Percentiles rank a stretch among this genome's conserved stretches.
These are phyloP conservation scores for Gigaspora rosea DNA, from an alignment of 192 early-diverging fungal species.

Conservation along the genomic window DNA sequence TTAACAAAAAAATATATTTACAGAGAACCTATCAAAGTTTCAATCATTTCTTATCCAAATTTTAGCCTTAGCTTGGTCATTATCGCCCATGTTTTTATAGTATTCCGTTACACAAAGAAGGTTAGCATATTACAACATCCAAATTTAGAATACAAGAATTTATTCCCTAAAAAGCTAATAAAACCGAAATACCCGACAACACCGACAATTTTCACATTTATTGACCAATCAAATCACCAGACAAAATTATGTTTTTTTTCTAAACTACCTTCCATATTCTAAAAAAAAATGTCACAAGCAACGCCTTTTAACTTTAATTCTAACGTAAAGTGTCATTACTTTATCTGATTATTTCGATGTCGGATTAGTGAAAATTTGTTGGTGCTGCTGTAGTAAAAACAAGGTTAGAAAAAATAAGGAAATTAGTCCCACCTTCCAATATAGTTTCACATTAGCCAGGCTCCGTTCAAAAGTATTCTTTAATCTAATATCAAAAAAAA, in stretches of 20 bases:
- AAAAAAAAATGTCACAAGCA: no score
- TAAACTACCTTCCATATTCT: no score
- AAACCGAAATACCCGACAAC: not conserved
- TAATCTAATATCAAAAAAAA: constrained; percentile 35
- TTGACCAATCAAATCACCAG: no score
- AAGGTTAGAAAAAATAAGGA: not conserved
- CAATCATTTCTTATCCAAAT: not conserved
- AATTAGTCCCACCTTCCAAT: constrained; percentile 44
- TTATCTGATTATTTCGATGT: not conserved
- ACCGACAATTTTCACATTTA: not conserved
- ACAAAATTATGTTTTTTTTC: no score
- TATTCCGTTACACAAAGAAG: not conserved
- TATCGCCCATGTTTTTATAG: constrained; percentile 13
- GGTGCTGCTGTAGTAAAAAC: not conserved
- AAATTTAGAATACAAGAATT: constrained; percentile 10
- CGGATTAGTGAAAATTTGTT: not conserved
- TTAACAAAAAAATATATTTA: not conserved
- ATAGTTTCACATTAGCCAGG: constrained; percentile 45
- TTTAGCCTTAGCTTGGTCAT: not conserved
- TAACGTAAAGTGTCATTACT: no score
- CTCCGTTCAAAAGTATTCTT: constrained; percentile 46
- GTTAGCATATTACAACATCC: not conserved
- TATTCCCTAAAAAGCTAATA: not conserved
- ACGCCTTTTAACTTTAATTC: no score
- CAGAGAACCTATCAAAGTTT: constrained; percentile 14